Evolutionary conservation across 345 rosid genomes (phyloP).

Genomic region (Aquilaria sinensis): DNA sequence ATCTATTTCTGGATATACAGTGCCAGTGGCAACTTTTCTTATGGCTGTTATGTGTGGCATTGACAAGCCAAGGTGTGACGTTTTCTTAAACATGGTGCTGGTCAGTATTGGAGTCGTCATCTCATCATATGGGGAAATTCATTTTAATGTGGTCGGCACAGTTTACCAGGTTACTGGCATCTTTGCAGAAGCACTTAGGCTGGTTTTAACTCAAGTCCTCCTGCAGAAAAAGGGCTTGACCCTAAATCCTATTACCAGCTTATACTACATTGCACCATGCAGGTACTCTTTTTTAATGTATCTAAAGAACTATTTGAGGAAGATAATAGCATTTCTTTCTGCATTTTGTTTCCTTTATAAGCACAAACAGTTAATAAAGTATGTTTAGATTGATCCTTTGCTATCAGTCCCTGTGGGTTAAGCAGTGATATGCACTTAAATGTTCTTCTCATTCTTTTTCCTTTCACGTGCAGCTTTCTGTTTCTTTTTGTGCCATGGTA

Average conservation of each 20-base stretch:
- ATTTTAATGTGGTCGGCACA: conserved; percentile 89
- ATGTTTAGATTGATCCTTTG: background rate
- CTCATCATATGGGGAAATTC: conserved; percentile 95
- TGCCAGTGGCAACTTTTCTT: conserved; percentile 92
- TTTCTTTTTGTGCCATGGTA: conserved; percentile 92
- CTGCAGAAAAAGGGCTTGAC: conserved; percentile 90
- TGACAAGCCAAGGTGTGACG: conserved; percentile 86
- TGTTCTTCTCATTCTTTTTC: conserved; percentile 10
- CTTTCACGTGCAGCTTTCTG: conserved; percentile 61
- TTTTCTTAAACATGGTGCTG: conserved; percentile 89
- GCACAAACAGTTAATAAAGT: background rate
- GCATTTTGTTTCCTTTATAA: conserved; percentile 1
- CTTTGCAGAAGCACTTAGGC: conserved; percentile 94
- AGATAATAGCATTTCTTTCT: background rate
- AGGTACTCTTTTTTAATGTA: conserved; percentile 43
- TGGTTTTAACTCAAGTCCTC: conserved; percentile 95
- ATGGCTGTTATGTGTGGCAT: conserved; percentile 91
- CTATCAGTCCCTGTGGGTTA: background rate
- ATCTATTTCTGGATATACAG: conserved; percentile 43
- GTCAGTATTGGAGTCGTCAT: conserved; percentile 94
- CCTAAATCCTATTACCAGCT: conserved; percentile 87
- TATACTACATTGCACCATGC: conserved; percentile 97
- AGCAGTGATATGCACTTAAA: background rate
- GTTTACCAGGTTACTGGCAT: conserved; percentile 94
- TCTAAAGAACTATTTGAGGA: background rate